phyloP scores from a whole-genome alignment of 805 yeast genomes.

The Metschnikowia continentalis region DNA sequence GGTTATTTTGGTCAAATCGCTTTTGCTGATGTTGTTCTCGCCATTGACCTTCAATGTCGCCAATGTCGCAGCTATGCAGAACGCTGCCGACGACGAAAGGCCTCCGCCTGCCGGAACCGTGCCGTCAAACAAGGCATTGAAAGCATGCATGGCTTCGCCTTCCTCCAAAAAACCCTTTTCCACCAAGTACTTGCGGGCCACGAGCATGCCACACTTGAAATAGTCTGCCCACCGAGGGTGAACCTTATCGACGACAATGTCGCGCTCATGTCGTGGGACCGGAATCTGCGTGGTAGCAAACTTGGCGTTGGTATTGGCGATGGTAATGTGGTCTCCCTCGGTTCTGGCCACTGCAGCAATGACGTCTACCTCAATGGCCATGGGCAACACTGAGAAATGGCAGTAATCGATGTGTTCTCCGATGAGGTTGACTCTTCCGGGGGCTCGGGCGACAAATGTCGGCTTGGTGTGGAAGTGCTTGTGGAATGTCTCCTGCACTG shows the following conservation, averaged over 20 bases:
- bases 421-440: slow-evolving; percentile 72
- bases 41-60: slow-evolving; percentile 53
- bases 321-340: slow-evolving; percentile 19
- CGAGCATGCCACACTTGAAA: slow-evolving; percentile 61
- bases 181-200: slow-evolving; percentile 48
- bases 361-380: slow-evolving; percentile 66
- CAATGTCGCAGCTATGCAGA: slow-evolving; percentile 60
- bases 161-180: slow-evolving; percentile 26
- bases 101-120: slow-evolving; percentile 73
- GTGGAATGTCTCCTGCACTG: slow-evolving; percentile 22
- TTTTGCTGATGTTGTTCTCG: slow-evolving; percentile 39
- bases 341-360: slow-evolving; percentile 44
- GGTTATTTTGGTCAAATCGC: slow-evolving; percentile 54
- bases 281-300: slow-evolving; percentile 40
- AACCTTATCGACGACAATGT: slow-evolving; percentile 45
- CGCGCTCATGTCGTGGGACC: slow-evolving; percentile 35
- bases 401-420: slow-evolving; percentile 76
- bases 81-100: slow-evolving; percentile 67
- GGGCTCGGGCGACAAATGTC: slow-evolving; percentile 55
- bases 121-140: slow-evolving; percentile 55
- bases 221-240: slow-evolving; percentile 62
- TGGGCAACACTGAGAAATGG: slow-evolving; percentile 63
- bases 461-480: slow-evolving; percentile 27
- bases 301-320: slow-evolving; percentile 30
- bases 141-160: slow-evolving; percentile 35